Evolutionary conservation across 345 rosid genomes (phyloP).

Genomic region (Clausena lansium): DNA sequence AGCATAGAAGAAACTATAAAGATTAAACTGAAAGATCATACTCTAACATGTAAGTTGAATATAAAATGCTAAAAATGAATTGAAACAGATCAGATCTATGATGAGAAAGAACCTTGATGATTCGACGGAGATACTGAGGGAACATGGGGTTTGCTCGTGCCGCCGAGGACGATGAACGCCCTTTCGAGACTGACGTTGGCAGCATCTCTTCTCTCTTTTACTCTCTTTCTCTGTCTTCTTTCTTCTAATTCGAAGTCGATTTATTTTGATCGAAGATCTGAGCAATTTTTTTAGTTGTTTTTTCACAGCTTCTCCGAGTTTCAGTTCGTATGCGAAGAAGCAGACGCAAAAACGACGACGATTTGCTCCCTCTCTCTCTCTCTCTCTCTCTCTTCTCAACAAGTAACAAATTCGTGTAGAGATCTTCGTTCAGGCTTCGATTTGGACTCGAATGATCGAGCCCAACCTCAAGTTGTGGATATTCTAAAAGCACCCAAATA

Average conservation of each 20-base stretch:
- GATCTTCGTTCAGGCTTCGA: background rate
- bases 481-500: too few relatives aligned
- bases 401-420: background rate
- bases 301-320: background rate
- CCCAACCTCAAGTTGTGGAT: too few relatives aligned
- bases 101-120: constrained; percentile 69
- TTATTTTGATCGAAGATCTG: constrained; percentile 39
- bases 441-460: background rate
- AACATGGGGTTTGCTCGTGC: constrained; percentile 66
- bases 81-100: constrained; percentile 32
- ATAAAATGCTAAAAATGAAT: background rate
- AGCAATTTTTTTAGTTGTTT: background rate
- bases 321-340: constrained; percentile 11
- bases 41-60: background rate
- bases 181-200: constrained; percentile 67
- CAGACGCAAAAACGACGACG: constrained; percentile 32
- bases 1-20: background rate
- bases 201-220: constrained; percentile 46
- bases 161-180: constrained; percentile 70
- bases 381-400: too few relatives aligned
- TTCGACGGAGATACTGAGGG: constrained; percentile 92
- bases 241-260: constrained; percentile 18
- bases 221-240: constrained; percentile 7
- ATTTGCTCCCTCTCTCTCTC: background rate
- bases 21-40: background rate